Base-by-base conservation (phyloP, 176 grass and related monocot genomes). In the Oryza meridionalis region DNA sequence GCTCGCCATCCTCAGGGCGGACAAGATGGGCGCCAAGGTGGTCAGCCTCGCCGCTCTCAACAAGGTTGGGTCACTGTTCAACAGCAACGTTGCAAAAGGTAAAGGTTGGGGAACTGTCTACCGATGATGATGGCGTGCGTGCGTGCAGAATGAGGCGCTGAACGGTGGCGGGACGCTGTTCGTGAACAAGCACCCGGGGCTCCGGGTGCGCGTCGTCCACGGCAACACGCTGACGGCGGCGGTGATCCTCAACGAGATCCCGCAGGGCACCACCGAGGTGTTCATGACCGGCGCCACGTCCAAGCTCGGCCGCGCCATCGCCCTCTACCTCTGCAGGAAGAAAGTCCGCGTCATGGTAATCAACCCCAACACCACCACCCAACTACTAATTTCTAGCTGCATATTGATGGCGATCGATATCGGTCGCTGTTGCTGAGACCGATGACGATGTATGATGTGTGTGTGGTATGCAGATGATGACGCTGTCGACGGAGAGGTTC, bases 221-320 rank as follows among this genome's bases (percentile, higher is more conserved):
- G 96, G 96, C 32, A 98, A 98, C 93, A 98, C 96, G 17, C 85
- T 98, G 4, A 98, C 93, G 0, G 93, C 96, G 0, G 96, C 93
- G 4, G 96, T 98, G 45, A 98, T 98, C 88, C 76, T 98, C 14
- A 78, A 95, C 42, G 96, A 98, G 84, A 91, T 98, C 69, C 93
- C 93, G 14, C 24, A 88, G 76, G 81, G 84, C 51, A 86, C 85
- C 0, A 53, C 77, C 2, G 93, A 98, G 65, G 96, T 98, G 47
- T 98, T 98, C 91, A 33, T 98, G 27, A 98, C 91, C 1, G 96
- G 96, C 29, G 93, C 96, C 64, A 98, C 96, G 4, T 98, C 96
- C 46, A 98, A 98, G 82, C 93, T 98, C 11, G 96, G 96, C 32
- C 24, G 96, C 19, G 96, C 91, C 67, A 92, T 98, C 77, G 85